phyloP scores from a whole-genome alignment of 257 asterid species.

The Petrea volubilis region DNA sequence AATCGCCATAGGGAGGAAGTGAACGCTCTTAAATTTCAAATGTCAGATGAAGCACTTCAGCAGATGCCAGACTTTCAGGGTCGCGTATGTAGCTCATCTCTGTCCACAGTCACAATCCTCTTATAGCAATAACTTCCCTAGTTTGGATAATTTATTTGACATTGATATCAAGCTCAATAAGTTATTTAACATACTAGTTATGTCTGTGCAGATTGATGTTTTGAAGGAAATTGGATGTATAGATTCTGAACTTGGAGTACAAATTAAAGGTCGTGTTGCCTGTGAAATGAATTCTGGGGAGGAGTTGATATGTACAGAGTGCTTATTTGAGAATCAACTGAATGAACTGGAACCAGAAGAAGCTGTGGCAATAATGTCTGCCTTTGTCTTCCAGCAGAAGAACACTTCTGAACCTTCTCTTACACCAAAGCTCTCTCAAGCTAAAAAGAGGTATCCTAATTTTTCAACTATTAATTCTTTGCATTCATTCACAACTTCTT shows the following conservation, averaged over 20 bases:
- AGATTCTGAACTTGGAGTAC: slow-evolving; percentile 90
- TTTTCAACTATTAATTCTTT: slow-evolving; percentile 13
- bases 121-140: too few species aligned
- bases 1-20: slow-evolving; percentile 74
- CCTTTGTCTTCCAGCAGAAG: slow-evolving; percentile 95
- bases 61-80: slow-evolving; percentile 99
- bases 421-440: slow-evolving; percentile 81
- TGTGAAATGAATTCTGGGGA: slow-evolving; percentile 99
- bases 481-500: slow-evolving; percentile 5
- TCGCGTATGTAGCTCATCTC: slow-evolving; percentile 61
- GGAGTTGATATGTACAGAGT: slow-evolving; percentile 94
- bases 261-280: slow-evolving; percentile 98
- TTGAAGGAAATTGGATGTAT: slow-evolving; percentile 89
- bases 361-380: slow-evolving; percentile 98
- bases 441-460: slow-evolving; percentile 58
- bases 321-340: slow-evolving; percentile 95
- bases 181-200: slow-evolving; percentile 31
- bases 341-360: slow-evolving; percentile 97
- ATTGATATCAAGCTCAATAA: slow-evolving; percentile 3
- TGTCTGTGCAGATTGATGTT: slow-evolving; percentile 80
- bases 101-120: slow-evolving; percentile 2
- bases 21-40: slow-evolving; percentile 67
- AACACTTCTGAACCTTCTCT: slow-evolving; percentile 87
- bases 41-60: slow-evolving; percentile 98
- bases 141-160: not conserved